Evolutionary conservation across 768 basidiomycete genomes (phyloP), one percentile per base, ranked within the genome.

Genomic region (Boletus subcaerulescens): DNA sequence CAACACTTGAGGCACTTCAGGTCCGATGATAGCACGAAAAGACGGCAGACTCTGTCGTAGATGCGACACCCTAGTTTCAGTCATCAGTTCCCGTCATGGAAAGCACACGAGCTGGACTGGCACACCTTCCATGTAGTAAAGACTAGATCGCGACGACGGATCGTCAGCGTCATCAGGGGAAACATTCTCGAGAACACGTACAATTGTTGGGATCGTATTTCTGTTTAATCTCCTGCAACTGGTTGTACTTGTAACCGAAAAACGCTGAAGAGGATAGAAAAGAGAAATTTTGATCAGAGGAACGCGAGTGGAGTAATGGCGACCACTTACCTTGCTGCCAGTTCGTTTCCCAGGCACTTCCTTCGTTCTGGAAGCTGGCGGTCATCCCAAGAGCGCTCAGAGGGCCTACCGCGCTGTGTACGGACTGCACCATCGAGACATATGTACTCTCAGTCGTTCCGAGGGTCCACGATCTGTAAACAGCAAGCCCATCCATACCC

Each of bases 281-380:
- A 26, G 26, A 26, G 3, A n/a, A n/a, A n/a, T n/a, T 22, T 24
- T 24, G 22, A 29, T 29, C 29, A 29, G 9, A 9, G 29, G 29
- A 29, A 29, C 29, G 29, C 29, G 8, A 29, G 29, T 29, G 29
- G 8, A 8, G 29, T 8, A 29, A 8, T 29, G 8, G 29, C 29
- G 29, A 14, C 11, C 10, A 18, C 35, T 22, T 13, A 56, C 63
- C 42, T 42, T 55, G n/a, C 22, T 65, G 55, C 63, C 57, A 64
- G 26, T 55, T 31, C 2, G 10, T 45, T 26, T 64, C 63, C 36
- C 45, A 59, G 3, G 48, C 46, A n/a, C 55, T 58, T 15, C 52
- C 60, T 31, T 65, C 63, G 26, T 65, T 65, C 41, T 62, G 63
- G 48, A 53, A 65, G 46, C 62, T 59, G 22, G 52, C 42, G 2